A percentile compares a stretch with the other conserved stretches of the same genome.
Evolutionary conservation across 2,329 filamentous ascomycete species (phyloP).

Genomic region (Podosphaera xanthii): DNA sequence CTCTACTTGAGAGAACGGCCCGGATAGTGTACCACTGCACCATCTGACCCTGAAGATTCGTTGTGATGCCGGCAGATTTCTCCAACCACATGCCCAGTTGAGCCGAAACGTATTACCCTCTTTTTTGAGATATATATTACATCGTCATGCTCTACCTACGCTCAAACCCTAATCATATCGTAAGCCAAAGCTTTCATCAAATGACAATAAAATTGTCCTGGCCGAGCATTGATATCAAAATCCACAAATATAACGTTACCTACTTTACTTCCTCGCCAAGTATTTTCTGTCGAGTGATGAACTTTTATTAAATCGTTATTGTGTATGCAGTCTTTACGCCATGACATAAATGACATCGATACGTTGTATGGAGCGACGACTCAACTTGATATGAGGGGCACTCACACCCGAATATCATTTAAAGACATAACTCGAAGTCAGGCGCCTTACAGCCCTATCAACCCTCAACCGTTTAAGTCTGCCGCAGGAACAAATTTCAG

Average conservation of each 20-base stretch:
- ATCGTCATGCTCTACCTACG: neutral
- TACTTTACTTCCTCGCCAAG: neutral
- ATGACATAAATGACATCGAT: too few relatives aligned
- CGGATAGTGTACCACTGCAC: too few relatives aligned
- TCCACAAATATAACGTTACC: neutral
- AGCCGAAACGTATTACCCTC: neutral
- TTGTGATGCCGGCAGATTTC: neutral
- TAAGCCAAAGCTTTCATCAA: neutral
- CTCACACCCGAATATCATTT: too few relatives aligned
- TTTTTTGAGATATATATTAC: neutral
- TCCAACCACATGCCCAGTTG: neutral
- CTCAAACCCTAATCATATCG: neutral
- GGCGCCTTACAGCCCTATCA: too few relatives aligned
- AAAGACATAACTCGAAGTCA: too few relatives aligned
- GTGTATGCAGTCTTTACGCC: too few relatives aligned
- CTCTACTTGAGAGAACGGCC: too few relatives aligned
- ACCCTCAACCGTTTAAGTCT: too few relatives aligned
- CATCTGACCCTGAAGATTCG: neutral
- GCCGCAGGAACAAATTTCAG: too few relatives aligned
- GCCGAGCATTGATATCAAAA: neutral
- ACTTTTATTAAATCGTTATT: too few relatives aligned
- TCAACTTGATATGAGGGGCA: too few relatives aligned
- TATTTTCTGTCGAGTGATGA: slow-evolving; percentile 28
- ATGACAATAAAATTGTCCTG: neutral
- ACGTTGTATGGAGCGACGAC: too few relatives aligned